phyloP scores from a whole-genome alignment of 208 protist species.

The Trypanosomatidae sp. region DNA sequence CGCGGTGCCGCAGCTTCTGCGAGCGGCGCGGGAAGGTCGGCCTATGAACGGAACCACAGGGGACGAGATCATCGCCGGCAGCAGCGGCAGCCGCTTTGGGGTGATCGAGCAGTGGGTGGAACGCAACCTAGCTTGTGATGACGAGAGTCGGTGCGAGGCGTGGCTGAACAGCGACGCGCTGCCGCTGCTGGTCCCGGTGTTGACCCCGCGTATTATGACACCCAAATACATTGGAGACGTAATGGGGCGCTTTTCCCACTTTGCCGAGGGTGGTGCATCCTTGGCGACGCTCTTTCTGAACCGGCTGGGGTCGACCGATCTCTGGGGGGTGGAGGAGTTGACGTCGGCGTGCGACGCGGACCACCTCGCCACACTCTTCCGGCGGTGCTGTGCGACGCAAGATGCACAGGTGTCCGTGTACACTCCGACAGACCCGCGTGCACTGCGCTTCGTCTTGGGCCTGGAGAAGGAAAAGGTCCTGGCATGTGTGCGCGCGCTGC shows the following conservation, averaged over 20 bases:
- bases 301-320: constrained; percentile 49
- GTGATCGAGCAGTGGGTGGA: constrained; percentile 62
- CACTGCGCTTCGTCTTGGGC: constrained; percentile 52
- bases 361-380: constrained; percentile 56
- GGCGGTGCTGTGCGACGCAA: constrained; percentile 56
- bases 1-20: constrained; percentile 29
- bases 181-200: constrained; percentile 50
- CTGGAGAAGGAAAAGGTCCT: constrained; percentile 31
- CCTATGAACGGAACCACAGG: neutral
- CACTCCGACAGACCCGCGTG: constrained; percentile 58
- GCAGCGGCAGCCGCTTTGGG: constrained; percentile 17
- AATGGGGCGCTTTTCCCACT: constrained; percentile 60
- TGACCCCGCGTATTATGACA: constrained; percentile 53
- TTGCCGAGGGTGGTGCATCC: constrained; percentile 32
- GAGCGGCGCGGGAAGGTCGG: constrained; percentile 17
- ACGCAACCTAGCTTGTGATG: constrained; percentile 42
- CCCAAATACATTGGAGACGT: constrained; percentile 58
- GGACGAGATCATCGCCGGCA: neutral
- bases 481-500: constrained; percentile 53
- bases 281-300: constrained; percentile 47
- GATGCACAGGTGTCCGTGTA: constrained; percentile 45
- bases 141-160: constrained; percentile 36
- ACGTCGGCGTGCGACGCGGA: constrained; percentile 44
- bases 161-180: constrained; percentile 65
- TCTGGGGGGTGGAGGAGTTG: constrained; percentile 54